These are phyloP conservation scores for Rubia yunnanensis DNA, from an alignment of 257 asterid species.

Conservation along the genomic window DNA sequence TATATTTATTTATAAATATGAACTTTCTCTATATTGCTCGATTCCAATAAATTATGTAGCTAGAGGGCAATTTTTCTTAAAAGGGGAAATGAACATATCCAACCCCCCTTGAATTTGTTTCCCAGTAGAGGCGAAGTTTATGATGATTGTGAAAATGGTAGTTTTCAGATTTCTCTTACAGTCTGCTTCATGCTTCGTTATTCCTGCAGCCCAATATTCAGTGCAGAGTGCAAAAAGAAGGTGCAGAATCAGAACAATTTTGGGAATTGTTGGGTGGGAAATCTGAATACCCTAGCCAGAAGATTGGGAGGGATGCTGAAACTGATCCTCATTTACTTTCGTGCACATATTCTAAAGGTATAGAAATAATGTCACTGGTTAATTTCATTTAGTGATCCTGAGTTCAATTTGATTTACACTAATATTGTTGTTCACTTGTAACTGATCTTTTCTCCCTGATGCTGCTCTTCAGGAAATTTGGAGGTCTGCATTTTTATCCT, in stretches of 20 bases:
- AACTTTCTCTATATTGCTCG: not conserved
- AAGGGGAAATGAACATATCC: not conserved
- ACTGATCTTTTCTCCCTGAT: slow-evolving; percentile 22
- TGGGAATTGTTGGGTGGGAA: slow-evolving; percentile 96
- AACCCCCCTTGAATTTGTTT: not conserved
- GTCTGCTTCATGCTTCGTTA: slow-evolving; percentile 4
- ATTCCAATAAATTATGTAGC: not conserved
- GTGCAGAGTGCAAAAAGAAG: slow-evolving; percentile 84
- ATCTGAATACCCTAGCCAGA: slow-evolving; percentile 92
- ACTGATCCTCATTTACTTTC: slow-evolving; percentile 90
- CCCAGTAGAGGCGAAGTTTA: not conserved
- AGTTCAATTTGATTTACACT: slow-evolving; percentile 20
- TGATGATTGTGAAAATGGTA: not conserved
- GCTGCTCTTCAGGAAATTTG: slow-evolving; percentile 64
- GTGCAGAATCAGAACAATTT: slow-evolving; percentile 87
- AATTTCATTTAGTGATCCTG: slow-evolving; percentile 6
- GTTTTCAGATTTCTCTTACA: slow-evolving; percentile 1
- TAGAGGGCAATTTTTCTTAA: not conserved
- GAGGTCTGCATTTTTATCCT: slow-evolving; percentile 40
- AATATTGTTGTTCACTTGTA: slow-evolving; percentile 27
- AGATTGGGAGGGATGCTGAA: slow-evolving; percentile 71
- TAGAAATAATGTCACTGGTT: slow-evolving; percentile 11
- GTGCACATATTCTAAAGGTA: slow-evolving; percentile 71
- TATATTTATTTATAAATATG: not conserved
- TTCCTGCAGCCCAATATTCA: slow-evolving; percentile 81